Base-by-base conservation (phyloP, 1,139 yeast species). In the Blastobotrys capitulatus region DNA sequence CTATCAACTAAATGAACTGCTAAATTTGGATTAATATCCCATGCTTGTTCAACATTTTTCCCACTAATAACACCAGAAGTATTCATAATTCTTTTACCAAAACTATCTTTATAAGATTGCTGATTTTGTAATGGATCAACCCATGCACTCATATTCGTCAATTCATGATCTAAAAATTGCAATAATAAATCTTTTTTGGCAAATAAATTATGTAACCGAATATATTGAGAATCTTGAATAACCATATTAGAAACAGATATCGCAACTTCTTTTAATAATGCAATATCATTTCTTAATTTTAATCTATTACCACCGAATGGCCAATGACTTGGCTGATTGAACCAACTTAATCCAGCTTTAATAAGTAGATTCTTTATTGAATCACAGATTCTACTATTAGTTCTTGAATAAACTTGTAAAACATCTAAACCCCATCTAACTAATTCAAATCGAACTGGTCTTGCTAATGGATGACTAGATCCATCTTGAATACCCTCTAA, bases 291-390 rank as follows among this genome's bases (percentile, higher is more conserved):
- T 57, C 80, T 80, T 44, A 83, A 80, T 62, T 82, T 82, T 56
- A 87, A 69, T 42, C 78, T 74, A 63, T 90, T 88, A 12, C 90
- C 84, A 1, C 97, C 97, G 69, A 76, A 89, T 9, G 98, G 96
- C 72, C 84, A 85, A 16, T 77, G 73, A 2, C 80, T 74, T 22
- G 78, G 73, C 48, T 73, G 77, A 36, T 75, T 74, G 66, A 89
- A 92, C 96, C 97, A 90, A 4, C 84, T 74, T 47, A 92, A 73
- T 0, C 84, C 78, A 13, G 89, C 90, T 51, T 79, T 78, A 36
- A 86, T 67, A 20, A 88, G 75, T 10, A 77, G 68, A 41, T 73
- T 71, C 0, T 80, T 75, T 55, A 86, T 68, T 2, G 67, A 58
- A 22, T 66, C 54, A 29, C 75, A 73, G 52, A 76, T 73, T 31